These are phyloP conservation scores for Calonectria pseudoreteaudii DNA, from an alignment of 2,329 filamentous ascomycete species.

Conservation along the genomic window DNA sequence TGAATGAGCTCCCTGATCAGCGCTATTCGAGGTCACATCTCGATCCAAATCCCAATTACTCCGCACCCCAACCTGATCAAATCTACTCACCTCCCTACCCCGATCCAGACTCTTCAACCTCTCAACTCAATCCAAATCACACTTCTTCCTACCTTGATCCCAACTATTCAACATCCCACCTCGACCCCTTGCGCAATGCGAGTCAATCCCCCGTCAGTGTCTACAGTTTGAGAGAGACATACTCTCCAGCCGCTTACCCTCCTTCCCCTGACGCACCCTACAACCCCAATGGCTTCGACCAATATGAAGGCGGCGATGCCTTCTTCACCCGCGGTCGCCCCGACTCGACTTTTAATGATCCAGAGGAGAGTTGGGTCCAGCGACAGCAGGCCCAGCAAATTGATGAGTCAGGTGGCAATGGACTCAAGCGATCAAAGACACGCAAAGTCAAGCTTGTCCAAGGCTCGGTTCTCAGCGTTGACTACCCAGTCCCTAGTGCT, in stretches of 20 bases:
- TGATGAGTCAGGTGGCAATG: neutral
- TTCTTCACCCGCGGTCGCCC: neutral
- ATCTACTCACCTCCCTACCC: neutral
- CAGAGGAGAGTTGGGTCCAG: slow-evolving; percentile 4
- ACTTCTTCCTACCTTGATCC: neutral
- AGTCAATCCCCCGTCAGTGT: neutral
- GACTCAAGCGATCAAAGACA: slow-evolving; percentile 5
- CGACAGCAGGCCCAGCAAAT: slow-evolving; percentile 5
- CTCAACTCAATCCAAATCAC: neutral
- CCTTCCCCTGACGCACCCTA: neutral
- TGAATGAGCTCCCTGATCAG: neutral
- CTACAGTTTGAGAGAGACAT: neutral
- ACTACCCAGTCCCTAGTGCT: slow-evolving; percentile 7
- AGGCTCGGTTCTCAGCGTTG: neutral
- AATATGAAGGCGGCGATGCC: neutral
- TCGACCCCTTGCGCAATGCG: neutral
- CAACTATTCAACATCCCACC: neutral
- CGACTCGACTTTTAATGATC: neutral
- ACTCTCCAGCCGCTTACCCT: neutral
- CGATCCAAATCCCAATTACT: neutral
- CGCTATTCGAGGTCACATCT: neutral
- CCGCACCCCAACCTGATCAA: neutral
- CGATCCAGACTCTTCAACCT: neutral
- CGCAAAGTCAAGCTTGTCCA: slow-evolving; percentile 16
- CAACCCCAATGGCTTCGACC: neutral